Evolutionary conservation across 176 grass and related monocot genomes (phyloP).

Genomic region (Raddia distichophylla): DNA sequence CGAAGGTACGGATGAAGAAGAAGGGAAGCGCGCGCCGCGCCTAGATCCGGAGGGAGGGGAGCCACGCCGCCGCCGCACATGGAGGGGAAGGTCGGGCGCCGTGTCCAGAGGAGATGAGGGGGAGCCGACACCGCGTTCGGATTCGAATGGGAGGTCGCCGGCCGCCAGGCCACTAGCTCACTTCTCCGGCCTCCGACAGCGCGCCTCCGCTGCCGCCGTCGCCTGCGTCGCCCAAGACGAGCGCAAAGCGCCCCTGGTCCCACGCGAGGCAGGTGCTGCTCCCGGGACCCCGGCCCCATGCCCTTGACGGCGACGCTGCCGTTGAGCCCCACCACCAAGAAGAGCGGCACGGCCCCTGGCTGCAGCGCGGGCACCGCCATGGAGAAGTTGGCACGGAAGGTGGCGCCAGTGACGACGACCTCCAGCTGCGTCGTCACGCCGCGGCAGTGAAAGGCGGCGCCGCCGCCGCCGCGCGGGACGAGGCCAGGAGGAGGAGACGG

Average conservation of each 20-base stretch:
- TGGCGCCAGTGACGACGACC: conserved; percentile 48
- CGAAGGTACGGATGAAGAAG: too few relatives aligned
- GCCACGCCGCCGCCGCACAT: too few relatives aligned
- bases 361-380: conserved; percentile 42
- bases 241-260: conserved; percentile 80
- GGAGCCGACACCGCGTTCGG: too few relatives aligned
- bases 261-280: conserved; percentile 52
- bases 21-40: too few relatives aligned
- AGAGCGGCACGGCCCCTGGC: conserved; percentile 50
- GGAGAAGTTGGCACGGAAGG: conserved; percentile 82
- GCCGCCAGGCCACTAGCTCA: conserved; percentile 54
- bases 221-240: conserved; percentile 47
- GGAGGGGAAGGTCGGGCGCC: too few relatives aligned
- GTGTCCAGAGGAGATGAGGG: too few relatives aligned
- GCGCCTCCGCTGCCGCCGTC: background rate
- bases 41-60: too few relatives aligned
- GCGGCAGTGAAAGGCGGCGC: conserved; percentile 43
- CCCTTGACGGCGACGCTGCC: conserved; percentile 56
- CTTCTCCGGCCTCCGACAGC: conserved; percentile 33
- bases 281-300: conserved; percentile 32
- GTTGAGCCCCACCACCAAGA: conserved; percentile 55
- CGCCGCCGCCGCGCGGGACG: conserved; percentile 36
- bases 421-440: conserved; percentile 41
- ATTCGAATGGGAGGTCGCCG: too few relatives aligned
- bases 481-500: conserved; percentile 56